Evolutionary conservation across 2,329 filamentous ascomycete species (phyloP), one percentile per base, ranked within the genome.

Genomic region (Diaporthe citriasiana): DNA sequence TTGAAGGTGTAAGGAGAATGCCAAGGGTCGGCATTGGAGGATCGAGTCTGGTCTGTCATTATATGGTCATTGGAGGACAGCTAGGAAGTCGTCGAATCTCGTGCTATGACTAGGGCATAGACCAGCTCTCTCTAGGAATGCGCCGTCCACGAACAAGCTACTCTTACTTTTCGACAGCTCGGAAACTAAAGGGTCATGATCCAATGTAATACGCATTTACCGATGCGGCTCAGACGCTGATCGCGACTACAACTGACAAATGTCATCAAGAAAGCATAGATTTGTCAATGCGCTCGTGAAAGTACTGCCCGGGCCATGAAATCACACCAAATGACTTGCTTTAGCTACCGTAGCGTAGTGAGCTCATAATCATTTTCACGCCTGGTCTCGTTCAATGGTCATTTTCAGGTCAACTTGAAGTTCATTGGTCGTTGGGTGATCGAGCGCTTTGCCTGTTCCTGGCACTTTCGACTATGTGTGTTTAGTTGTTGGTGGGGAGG

Each of bases 401-500:
- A 17, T 60, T 25, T 45, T 9, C 25, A 13, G 10, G 33, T 30
- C 17, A n/a, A n/a, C n/a, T n/a, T n/a, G n/a, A n/a, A 15, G 59
- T 30, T 13, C 4, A 22, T 63, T 45, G 9, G 22, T 45, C 40
- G 25, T 30, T 9, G 17, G 27, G 27, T 4, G 19, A n/a, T 19
- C 12, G 22, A 30, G 40, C 40, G 40, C 59, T 47, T 65, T 47
- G 40, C 40, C 38, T 60, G 40, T 65, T 33, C 40, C 59, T 47
- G 7, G 47, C 45, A 27, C 59, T 27, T 2, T 45, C 40, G 12
- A 65, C 19, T 13, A 47, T 15, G 15, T 9, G 15, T 40, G 10
- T n/a, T 40, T n/a, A 47, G 59, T 47, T 12, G 27, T 17, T 33
- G 30, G 17, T 50, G 30, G 45, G n/a, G 10, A 50, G 8, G 19